Evolutionary conservation across 2,329 filamentous ascomycete species (phyloP).

Genomic region (Aschersonia sp.): DNA sequence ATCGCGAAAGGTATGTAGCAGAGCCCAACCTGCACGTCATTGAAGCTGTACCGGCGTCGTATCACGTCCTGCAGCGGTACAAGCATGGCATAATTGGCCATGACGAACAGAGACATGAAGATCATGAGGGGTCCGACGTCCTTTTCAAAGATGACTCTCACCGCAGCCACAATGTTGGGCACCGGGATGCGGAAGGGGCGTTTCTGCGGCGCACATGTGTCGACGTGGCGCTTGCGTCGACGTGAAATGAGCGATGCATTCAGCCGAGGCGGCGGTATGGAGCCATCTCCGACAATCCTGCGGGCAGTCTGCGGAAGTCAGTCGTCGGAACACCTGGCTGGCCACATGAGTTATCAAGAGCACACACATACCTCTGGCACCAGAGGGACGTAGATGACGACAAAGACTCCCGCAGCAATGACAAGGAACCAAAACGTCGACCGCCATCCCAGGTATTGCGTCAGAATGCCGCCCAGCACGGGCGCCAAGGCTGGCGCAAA

Average conservation of each 20-base stretch:
- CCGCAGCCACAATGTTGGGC: conserved; percentile 15
- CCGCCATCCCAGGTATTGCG: conserved; percentile 36
- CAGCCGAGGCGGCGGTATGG: conserved; percentile 18
- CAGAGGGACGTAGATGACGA: conserved; percentile 26
- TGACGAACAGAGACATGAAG: conserved; percentile 20
- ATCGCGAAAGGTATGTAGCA: conserved; percentile 23
- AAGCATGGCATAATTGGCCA: conserved; percentile 18
- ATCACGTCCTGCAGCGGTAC: conserved; percentile 18
- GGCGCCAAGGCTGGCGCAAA: conserved; percentile 29
- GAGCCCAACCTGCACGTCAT: conserved; percentile 25
- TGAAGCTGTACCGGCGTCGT: conserved; percentile 16
- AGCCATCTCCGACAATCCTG: conserved; percentile 31
- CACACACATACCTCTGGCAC: conserved; percentile 10
- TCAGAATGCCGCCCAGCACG: conserved; percentile 36
- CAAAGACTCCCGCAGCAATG: conserved; percentile 22
- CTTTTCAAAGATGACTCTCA: conserved; percentile 19
- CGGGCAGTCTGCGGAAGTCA: conserved; percentile 17
- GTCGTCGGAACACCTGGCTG: background rate
- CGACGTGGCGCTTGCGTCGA: conserved; percentile 1
- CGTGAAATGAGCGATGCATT: conserved; percentile 9
- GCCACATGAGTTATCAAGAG: too few relatives aligned
- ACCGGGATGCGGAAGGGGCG: conserved; percentile 9
- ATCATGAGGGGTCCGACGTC: conserved; percentile 18
- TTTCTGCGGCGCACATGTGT: conserved; percentile 1
- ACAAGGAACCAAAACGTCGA: conserved; percentile 42